Percentiles rank a stretch among this genome's conserved stretches.
phyloP scores from a whole-genome alignment of 202 grass and related monocot genomes.

The Schoenoplectus triqueter region DNA sequence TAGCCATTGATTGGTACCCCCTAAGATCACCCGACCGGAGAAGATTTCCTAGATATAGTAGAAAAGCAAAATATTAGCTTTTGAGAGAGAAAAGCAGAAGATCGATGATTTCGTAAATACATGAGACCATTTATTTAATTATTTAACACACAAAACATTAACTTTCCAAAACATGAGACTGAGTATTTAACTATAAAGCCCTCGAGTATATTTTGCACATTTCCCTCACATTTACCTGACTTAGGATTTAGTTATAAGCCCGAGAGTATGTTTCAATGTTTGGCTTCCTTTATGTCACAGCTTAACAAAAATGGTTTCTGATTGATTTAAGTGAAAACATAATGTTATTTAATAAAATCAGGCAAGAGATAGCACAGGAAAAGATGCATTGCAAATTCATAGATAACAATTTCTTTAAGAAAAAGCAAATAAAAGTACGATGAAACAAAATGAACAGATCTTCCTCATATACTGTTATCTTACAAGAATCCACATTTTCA shows the following conservation, averaged over 20 bases:
- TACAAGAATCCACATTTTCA: not conserved
- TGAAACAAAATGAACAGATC: not conserved
- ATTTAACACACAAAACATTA: not conserved
- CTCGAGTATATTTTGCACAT: not conserved
- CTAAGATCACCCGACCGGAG: conserved; percentile 64
- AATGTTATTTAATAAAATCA: conserved; percentile 3
- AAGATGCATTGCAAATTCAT: not conserved
- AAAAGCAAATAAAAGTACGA: not conserved
- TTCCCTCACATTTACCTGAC: not conserved
- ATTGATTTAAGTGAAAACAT: not conserved
- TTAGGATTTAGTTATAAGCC: not conserved
- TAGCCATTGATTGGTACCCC: conserved; percentile 70
- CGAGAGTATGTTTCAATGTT: not conserved
- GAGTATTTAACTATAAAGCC: not conserved
- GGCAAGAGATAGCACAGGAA: not conserved
- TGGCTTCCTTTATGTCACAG: not conserved
- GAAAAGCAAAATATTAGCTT: not conserved
- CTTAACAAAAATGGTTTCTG: not conserved
- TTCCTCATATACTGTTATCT: not conserved
- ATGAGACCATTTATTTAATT: not conserved
- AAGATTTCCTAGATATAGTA: conserved; percentile 59
- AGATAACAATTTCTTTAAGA: not conserved
- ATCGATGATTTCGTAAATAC: not conserved
- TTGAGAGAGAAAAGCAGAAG: not conserved
- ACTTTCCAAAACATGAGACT: not conserved